Conservation (phyloP, 2,329 filamentous ascomycete species). For the Simplicillium aogashimaense region DNA sequence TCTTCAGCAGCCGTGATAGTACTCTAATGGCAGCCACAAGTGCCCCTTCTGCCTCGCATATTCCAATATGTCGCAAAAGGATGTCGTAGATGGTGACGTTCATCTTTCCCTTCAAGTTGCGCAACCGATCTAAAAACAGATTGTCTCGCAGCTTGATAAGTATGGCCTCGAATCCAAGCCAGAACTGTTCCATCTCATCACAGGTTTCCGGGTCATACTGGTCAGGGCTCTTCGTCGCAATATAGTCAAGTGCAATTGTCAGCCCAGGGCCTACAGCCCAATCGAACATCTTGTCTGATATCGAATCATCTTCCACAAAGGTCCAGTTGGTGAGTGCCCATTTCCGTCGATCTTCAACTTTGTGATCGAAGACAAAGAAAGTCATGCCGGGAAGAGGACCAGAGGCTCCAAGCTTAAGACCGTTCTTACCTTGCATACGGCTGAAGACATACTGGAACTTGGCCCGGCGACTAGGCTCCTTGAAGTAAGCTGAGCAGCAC, state of each 20-base stretch:
- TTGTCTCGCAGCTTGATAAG: conserved; percentile 63
- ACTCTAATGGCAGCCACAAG: conserved; percentile 61
- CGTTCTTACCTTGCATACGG: conserved; percentile 60
- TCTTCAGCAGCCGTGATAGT: conserved; percentile 61
- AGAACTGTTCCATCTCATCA: conserved; percentile 58
- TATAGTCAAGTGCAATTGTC: conserved; percentile 52
- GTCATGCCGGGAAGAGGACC: conserved; percentile 74
- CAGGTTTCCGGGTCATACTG: conserved; percentile 22
- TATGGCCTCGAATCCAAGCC: conserved; percentile 67
- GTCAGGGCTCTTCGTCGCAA: conserved; percentile 36
- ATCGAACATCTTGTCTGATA: conserved; percentile 70
- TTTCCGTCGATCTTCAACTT: conserved; percentile 44
- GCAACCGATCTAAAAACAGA: conserved; percentile 67
- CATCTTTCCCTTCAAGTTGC: conserved; percentile 62
- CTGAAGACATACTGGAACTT: conserved; percentile 77
- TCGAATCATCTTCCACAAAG: conserved; percentile 42
- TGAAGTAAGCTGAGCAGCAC: conserved; percentile 72
- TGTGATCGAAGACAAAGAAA: conserved; percentile 61
- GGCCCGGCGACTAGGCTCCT: conserved; percentile 35
- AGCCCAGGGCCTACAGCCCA: conserved; percentile 75
- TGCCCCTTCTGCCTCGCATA: conserved; percentile 41
- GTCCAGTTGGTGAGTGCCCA: conserved; percentile 30
- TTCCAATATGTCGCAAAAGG: conserved; percentile 44
- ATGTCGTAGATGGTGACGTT: conserved; percentile 56
- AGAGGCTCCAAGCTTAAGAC: conserved; percentile 64